Evolutionary conservation across 345 rosid genomes (phyloP).

Genomic region (Brassica carinata): DNA sequence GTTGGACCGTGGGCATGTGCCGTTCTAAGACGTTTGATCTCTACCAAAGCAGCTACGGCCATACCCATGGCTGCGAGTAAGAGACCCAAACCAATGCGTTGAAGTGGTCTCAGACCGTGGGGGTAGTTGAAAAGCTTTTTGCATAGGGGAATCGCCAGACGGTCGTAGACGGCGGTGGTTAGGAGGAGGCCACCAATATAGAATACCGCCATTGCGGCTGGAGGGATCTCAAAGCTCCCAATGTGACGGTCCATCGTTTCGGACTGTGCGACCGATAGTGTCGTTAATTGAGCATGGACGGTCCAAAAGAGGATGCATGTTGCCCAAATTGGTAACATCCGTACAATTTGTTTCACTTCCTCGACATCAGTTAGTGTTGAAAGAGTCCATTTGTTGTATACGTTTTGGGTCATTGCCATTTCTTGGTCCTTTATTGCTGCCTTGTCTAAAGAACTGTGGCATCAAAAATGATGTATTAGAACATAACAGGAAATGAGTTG

Average conservation of each 20-base stretch:
- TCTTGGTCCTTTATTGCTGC: slow-evolving; percentile 71
- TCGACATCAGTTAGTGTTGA: slow-evolving; percentile 89
- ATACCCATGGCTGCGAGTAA: slow-evolving; percentile 60
- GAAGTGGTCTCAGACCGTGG: slow-evolving; percentile 79
- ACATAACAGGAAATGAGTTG: neutral
- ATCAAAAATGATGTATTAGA: neutral
- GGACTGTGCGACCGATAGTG: slow-evolving; percentile 91
- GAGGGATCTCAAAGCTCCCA: slow-evolving; percentile 79
- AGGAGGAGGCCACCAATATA: slow-evolving; percentile 83
- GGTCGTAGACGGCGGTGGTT: slow-evolving; percentile 85
- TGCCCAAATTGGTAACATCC: slow-evolving; percentile 96
- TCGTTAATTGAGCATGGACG: slow-evolving; percentile 88
- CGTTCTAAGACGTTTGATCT: slow-evolving; percentile 57
- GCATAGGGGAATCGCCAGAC: slow-evolving; percentile 55
- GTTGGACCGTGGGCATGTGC: slow-evolving; percentile 51
- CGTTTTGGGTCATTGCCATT: slow-evolving; percentile 10
- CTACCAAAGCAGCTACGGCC: slow-evolving; percentile 72
- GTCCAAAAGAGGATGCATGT: slow-evolving; percentile 92
- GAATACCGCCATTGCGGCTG: slow-evolving; percentile 75
- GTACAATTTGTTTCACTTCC: slow-evolving; percentile 81
- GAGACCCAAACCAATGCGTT: slow-evolving; percentile 79
- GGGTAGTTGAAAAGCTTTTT: slow-evolving; percentile 60
- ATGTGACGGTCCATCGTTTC: slow-evolving; percentile 89
- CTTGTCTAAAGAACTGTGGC: slow-evolving; percentile 74
- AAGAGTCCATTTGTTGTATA: slow-evolving; percentile 68